A percentile compares a stretch with the other conserved stretches of the same genome.
Evolutionary conservation across 805 yeast genomes (phyloP).

Genomic region (Candida methanosorbosa): DNA sequence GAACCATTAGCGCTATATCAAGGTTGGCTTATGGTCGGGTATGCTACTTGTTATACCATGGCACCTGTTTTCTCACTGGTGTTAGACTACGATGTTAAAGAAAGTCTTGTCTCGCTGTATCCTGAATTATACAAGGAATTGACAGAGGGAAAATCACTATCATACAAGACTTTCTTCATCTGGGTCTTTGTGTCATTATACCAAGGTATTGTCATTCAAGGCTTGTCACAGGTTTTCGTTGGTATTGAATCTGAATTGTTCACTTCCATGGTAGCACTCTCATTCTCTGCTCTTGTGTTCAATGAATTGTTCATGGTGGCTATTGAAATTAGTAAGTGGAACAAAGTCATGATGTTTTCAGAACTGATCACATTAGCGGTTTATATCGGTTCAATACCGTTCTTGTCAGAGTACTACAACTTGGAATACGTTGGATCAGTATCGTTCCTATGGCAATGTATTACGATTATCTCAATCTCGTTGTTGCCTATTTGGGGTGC

Average conservation of each 20-base stretch:
- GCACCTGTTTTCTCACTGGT: constrained; percentile 94
- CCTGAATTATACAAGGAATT: constrained; percentile 94
- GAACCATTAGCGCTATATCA: constrained; percentile 93
- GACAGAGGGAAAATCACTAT: constrained; percentile 78
- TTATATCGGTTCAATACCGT: constrained; percentile 72
- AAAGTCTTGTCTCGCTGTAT: constrained; percentile 76
- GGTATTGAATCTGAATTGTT: constrained; percentile 49
- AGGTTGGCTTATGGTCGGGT: constrained; percentile 98
- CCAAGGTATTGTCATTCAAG: constrained; percentile 84
- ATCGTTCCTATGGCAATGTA: constrained; percentile 60
- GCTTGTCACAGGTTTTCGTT: constrained; percentile 69
- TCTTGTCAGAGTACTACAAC: constrained; percentile 81
- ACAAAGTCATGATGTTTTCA: constrained; percentile 60
- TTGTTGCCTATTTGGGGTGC: constrained; percentile 86
- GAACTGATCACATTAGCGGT: constrained; percentile 61
- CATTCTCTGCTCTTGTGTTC: constrained; percentile 69
- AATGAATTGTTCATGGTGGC: constrained; percentile 94
- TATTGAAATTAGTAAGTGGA: constrained; percentile 89
- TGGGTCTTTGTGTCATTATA: constrained; percentile 89
- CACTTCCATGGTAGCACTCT: constrained; percentile 72
- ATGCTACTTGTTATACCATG: constrained; percentile 96
- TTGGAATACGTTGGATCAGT: constrained; percentile 49
- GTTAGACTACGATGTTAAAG: constrained; percentile 84
- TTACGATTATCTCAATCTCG: constrained; percentile 57
- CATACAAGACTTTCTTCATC: constrained; percentile 79